Conservation (phyloP, 2,329 filamentous ascomycete species). For the Orbilia brochopaga region DNA sequence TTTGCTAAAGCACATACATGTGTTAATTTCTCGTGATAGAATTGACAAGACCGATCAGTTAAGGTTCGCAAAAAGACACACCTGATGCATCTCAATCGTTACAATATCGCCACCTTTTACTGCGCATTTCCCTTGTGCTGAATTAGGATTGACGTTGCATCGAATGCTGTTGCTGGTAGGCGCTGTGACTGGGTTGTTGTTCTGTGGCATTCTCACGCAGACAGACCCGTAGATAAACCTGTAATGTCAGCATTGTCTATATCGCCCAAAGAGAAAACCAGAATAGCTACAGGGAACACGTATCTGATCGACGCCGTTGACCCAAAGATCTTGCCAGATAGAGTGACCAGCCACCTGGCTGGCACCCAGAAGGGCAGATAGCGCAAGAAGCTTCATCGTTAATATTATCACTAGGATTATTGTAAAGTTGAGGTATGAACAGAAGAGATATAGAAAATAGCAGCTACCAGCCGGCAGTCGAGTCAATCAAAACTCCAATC, state of each 20-base stretch:
- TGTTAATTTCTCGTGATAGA: no score
- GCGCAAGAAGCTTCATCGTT: conserved; percentile 40
- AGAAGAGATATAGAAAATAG: neutral
- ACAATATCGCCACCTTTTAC: conserved; percentile 61
- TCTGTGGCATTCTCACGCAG: conserved; percentile 62
- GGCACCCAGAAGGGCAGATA: conserved; percentile 50
- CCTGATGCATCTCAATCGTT: conserved; percentile 66
- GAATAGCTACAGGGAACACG: conserved; percentile 51
- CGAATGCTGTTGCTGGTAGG: conserved; percentile 59
- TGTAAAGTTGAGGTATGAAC: neutral
- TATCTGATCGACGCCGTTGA: conserved; percentile 61
- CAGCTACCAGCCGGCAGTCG: neutral
- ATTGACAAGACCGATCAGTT: no score
- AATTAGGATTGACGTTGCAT: conserved; percentile 60
- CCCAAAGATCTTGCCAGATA: conserved; percentile 63
- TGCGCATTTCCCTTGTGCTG: conserved; percentile 60
- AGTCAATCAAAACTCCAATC: conserved; percentile 36
- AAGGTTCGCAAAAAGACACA: conserved; percentile 3
- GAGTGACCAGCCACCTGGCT: conserved; percentile 61
- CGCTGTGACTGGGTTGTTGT: conserved; percentile 64
- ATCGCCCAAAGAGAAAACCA: neutral
- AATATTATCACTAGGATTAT: conserved; percentile 37
- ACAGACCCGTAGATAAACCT: conserved; percentile 50
- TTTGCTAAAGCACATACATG: conserved; percentile 56
- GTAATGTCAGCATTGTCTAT: conserved; percentile 29